Conservation (phyloP, 164 flowering plant genomes). For the Dillenia suffruticosa region DNA sequence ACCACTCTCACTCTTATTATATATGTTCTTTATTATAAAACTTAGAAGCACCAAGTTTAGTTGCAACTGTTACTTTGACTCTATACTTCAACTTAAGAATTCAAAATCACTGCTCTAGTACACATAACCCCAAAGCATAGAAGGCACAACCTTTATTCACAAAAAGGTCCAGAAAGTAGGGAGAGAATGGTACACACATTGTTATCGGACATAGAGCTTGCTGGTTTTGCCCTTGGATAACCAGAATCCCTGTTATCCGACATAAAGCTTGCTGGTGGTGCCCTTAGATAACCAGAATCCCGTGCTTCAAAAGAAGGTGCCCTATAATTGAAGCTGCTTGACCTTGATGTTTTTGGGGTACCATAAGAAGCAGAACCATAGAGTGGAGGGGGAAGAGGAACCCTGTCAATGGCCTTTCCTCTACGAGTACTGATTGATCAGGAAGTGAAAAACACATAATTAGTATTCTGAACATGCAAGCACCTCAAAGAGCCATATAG, state of each 20-base stretch:
- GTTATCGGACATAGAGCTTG: slow-evolving; percentile 21
- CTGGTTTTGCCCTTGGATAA: slow-evolving; percentile 6
- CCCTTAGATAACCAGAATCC: slow-evolving; percentile 20
- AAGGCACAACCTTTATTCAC: too few relatives aligned
- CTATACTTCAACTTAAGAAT: too few relatives aligned
- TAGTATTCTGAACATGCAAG: background rate
- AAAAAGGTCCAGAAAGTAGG: too few relatives aligned
- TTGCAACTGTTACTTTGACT: too few relatives aligned
- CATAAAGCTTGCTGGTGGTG: too few relatives aligned
- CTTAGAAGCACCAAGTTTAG: too few relatives aligned
- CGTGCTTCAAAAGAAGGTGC: slow-evolving; percentile 29
- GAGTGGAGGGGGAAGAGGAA: slow-evolving; percentile 56
- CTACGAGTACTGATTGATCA: slow-evolving; percentile 24
- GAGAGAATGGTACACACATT: slow-evolving; percentile 20
- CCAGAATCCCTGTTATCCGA: slow-evolving; percentile 32
- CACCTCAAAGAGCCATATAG: background rate
- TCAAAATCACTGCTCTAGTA: too few relatives aligned
- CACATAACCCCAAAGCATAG: too few relatives aligned
- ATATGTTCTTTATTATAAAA: too few relatives aligned
- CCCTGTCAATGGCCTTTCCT: slow-evolving; percentile 42
- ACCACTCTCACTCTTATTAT: too few relatives aligned
- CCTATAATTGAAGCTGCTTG: slow-evolving; percentile 30
- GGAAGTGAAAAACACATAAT: background rate
- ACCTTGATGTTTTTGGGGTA: slow-evolving; percentile 26
- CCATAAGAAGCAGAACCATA: slow-evolving; percentile 31